A percentile compares a stretch with the other conserved stretches of the same genome.
These are phyloP conservation scores for Medicago ruthenica DNA, from an alignment of 306 rosid genomes.

Conservation along the genomic window DNA sequence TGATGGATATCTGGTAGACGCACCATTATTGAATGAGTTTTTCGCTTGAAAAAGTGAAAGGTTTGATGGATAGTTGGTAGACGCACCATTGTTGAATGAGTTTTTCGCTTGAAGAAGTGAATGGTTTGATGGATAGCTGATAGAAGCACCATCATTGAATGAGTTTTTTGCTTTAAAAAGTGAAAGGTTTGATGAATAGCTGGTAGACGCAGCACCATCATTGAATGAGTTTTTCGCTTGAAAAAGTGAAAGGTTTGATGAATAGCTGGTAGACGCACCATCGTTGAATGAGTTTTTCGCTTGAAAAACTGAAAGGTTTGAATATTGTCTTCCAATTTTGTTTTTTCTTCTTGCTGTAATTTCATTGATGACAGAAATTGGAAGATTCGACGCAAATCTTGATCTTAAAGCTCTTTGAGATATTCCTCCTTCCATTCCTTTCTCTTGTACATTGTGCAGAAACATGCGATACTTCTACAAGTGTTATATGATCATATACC, in stretches of 20 bases:
- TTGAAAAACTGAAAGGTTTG: too few species aligned
- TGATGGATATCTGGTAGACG: too few species aligned
- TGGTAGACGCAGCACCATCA: not conserved
- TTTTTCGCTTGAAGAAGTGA: too few species aligned
- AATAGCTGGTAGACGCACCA: not conserved
- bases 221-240: not conserved
- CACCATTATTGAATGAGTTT: too few species aligned
- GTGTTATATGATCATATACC: not conserved
- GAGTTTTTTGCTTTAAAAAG: not conserved
- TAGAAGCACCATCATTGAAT: not conserved
- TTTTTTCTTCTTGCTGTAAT: too few species aligned
- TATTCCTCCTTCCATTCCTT: conserved; percentile 43
- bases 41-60: too few species aligned
- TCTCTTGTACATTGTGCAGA: conserved; percentile 50
- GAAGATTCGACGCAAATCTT: conserved; percentile 53
- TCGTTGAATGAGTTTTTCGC: not conserved
- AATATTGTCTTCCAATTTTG: too few species aligned
- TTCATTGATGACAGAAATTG: not conserved
- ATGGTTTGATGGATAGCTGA: too few species aligned
- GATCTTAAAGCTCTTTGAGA: conserved; percentile 49
- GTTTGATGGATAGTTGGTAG: too few species aligned
- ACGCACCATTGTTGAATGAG: too few species aligned
- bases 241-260: too few species aligned
- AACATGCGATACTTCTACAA: conserved; percentile 71
- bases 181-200: too few species aligned